Evolutionary conservation across 208 protist species (phyloP).

Genomic region (Porcisia hertigi): DNA sequence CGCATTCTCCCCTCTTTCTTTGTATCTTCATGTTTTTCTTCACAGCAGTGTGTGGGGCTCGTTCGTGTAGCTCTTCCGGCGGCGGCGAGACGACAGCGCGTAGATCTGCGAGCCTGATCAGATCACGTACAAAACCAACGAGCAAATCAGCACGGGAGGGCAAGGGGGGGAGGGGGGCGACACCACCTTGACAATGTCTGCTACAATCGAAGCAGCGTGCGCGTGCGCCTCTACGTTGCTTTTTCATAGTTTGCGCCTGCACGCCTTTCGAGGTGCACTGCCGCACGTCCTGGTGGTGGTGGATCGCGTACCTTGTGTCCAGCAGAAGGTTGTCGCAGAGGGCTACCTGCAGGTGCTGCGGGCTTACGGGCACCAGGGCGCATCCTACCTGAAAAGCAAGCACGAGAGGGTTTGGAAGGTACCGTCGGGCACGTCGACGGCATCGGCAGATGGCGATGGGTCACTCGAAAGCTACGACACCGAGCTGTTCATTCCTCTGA

Average conservation of each 20-base stretch:
- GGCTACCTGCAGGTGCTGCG: constrained; percentile 75
- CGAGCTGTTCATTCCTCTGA: constrained; percentile 50
- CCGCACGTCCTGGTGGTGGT: constrained; percentile 84
- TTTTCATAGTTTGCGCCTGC: constrained; percentile 69
- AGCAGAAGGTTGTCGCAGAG: constrained; percentile 75
- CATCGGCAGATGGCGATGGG: neutral
- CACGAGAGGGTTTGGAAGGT: constrained; percentile 9
- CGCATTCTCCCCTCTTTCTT: neutral
- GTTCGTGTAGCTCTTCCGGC: neutral
- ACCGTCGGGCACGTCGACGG: neutral
- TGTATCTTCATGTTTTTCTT: neutral
- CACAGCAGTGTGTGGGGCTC: neutral
- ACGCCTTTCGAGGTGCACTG: constrained; percentile 66
- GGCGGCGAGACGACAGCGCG: neutral
- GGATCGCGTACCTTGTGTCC: constrained; percentile 57
- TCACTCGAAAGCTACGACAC: neutral
- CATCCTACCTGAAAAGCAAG: constrained; percentile 5
- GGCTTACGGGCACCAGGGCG: constrained; percentile 41
- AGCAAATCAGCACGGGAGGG: neutral
- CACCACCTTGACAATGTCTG: constrained; percentile 4
- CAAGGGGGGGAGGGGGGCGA: neutral
- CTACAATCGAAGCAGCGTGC: constrained; percentile 60
- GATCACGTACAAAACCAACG: neutral
- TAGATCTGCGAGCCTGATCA: neutral
- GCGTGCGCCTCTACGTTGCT: constrained; percentile 71